Conservation (phyloP, 768 basidiomycete species). For the Scleroderma citrinum region DNA sequence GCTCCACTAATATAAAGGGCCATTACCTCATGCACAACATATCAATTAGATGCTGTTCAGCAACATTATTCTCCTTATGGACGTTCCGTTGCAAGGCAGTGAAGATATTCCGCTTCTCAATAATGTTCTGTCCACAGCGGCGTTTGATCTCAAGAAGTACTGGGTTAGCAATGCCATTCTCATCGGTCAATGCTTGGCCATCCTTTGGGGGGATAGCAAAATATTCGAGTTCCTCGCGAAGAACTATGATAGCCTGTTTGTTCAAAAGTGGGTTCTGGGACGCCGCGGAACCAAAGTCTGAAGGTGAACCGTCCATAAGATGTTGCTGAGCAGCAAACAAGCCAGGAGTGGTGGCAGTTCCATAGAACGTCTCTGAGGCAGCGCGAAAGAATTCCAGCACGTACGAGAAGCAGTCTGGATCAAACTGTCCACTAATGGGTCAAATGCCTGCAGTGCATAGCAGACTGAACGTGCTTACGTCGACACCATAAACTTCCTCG, state of each 20-base stretch:
- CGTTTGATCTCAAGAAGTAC: conserved; percentile 76
- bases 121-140: conserved; percentile 80
- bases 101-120: conserved; percentile 90
- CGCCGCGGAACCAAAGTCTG: conserved; percentile 55
- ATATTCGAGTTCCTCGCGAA: conserved; percentile 97
- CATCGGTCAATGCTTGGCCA: conserved; percentile 58
- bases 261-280: conserved; percentile 88
- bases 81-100: conserved; percentile 98
- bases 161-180: conserved; percentile 74
- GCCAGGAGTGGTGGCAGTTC: conserved; percentile 65
- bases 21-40: conserved; percentile 98
- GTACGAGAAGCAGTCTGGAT: conserved; percentile 93
- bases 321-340: conserved; percentile 76
- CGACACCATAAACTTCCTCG: conserved; percentile 93
- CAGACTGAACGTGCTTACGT: conserved; percentile 55
- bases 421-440: conserved; percentile 57
- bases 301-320: conserved; percentile 57
- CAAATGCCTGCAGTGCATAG: neutral
- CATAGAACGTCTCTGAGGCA: conserved; percentile 90
- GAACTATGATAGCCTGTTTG: conserved; percentile 97
- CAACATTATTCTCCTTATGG: conserved; percentile 97
- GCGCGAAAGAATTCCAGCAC: conserved; percentile 88
- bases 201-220: conserved; percentile 88
- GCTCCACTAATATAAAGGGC: conserved; percentile 2
- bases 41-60: conserved; percentile 98